A percentile compares a stretch with the other conserved stretches of the same genome.
These are phyloP conservation scores for Pulicaria dysenterica DNA, from an alignment of 129 eudicot genomes.

Conservation along the genomic window DNA sequence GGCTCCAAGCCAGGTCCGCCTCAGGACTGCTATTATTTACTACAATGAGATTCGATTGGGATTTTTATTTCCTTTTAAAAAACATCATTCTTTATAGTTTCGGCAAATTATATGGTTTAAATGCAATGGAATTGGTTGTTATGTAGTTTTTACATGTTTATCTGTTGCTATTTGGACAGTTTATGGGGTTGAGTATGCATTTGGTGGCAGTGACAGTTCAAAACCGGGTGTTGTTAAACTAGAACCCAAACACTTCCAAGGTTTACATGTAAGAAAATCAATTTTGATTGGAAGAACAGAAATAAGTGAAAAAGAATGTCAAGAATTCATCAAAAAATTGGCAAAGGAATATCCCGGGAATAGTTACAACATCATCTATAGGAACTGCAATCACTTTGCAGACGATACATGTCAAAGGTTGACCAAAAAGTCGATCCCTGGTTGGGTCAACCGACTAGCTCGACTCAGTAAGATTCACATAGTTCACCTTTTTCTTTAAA, in stretches of 20 bases:
- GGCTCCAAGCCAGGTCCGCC: too few species aligned
- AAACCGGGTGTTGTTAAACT: conserved; percentile 81
- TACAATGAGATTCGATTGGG: not conserved
- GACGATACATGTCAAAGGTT: conserved; percentile 66
- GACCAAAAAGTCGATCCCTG: conserved; percentile 74
- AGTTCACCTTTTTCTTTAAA: not conserved
- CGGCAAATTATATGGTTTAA: not conserved
- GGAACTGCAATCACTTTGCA: conserved; percentile 90
- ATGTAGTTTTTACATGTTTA: not conserved
- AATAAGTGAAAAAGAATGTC: conserved; percentile 65
- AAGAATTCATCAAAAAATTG: conserved; percentile 58
- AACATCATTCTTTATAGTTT: not conserved
- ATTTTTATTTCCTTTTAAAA: not conserved
- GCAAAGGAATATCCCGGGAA: conserved; percentile 75
- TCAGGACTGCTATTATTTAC: not conserved
- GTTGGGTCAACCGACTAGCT: conserved; percentile 95
- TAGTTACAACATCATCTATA: conserved; percentile 71
- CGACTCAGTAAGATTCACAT: conserved; percentile 62
- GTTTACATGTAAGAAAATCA: conserved; percentile 78
- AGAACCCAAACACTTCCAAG: conserved; percentile 84
- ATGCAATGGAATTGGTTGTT: not conserved
- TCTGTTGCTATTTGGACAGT: conserved; percentile 38
- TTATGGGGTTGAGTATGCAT: conserved; percentile 86
- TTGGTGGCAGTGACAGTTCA: conserved; percentile 84
- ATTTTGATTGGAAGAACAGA: conserved; percentile 82